Percentiles rank a stretch among this genome's conserved stretches.
phyloP scores from a whole-genome alignment of 179 eudicot genomes.

The Amaranthus tricolor region DNA sequence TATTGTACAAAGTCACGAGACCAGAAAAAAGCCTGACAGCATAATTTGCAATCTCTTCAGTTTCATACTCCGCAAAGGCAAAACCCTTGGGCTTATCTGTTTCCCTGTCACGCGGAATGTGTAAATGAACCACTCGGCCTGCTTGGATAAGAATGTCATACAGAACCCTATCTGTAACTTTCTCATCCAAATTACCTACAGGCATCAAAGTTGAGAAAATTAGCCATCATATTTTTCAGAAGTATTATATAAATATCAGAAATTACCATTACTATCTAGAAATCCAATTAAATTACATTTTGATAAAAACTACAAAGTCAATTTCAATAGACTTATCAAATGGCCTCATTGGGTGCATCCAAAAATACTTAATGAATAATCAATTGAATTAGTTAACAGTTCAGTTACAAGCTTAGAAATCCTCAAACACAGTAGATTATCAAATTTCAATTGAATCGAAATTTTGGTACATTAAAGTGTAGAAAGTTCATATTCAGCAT shows the following conservation, averaged over 20 bases:
- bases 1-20: conserved; percentile 73
- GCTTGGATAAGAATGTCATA: conserved; percentile 96
- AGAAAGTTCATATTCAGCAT: not conserved
- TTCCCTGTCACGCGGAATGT: conserved; percentile 85
- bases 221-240: not conserved
- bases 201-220: conserved; percentile 8
- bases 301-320: not conserved
- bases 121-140: conserved; percentile 74
- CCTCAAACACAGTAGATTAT: not conserved
- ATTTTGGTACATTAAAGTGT: not conserved
- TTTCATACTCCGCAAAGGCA: conserved; percentile 92
- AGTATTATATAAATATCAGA: too few species aligned
- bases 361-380: not conserved
- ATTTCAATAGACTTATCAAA: not conserved
- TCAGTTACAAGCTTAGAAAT: not conserved
- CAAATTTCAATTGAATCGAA: not conserved
- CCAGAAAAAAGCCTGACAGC: conserved; percentile 91
- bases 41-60: conserved; percentile 81
- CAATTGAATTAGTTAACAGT: not conserved
- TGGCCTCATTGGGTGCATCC: not conserved
- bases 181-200: conserved; percentile 81
- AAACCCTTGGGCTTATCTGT: conserved; percentile 79
- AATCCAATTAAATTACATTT: not conserved
- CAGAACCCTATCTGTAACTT: conserved; percentile 78
- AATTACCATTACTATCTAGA: not conserved